Percentiles rank a stretch among this genome's conserved stretches.
Evolutionary conservation across 768 basidiomycete genomes (phyloP).

Genomic region (Lepiota brunneoincarnata): DNA sequence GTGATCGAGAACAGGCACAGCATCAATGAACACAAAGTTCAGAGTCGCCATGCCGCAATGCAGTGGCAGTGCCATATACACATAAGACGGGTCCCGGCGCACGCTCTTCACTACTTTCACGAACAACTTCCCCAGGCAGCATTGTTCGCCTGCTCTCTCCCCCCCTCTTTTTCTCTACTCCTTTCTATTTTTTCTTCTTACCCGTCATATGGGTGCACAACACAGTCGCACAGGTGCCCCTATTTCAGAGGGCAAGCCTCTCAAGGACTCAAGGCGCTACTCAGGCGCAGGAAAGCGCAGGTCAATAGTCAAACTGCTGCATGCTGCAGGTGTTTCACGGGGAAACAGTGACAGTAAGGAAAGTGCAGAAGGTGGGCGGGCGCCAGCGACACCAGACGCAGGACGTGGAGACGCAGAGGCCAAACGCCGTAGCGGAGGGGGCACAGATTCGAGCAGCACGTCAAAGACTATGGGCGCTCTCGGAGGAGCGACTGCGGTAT

Average conservation of each 20-base stretch:
- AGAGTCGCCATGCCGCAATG: too few relatives aligned
- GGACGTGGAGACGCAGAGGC: background rate
- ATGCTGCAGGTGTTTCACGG: background rate
- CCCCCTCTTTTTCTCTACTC: background rate
- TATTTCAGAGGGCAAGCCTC: constrained; percentile 14
- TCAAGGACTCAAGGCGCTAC: constrained; percentile 19
- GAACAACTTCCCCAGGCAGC: too few relatives aligned
- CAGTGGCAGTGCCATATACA: constrained; percentile 12
- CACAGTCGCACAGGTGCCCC: constrained; percentile 24
- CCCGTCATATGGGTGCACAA: constrained; percentile 31
- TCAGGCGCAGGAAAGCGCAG: constrained; percentile 22
- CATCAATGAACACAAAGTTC: too few relatives aligned
- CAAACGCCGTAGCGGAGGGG: too few relatives aligned
- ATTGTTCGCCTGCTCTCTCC: background rate
- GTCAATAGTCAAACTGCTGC: constrained; percentile 14
- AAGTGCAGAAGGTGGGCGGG: too few relatives aligned
- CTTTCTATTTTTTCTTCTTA: background rate
- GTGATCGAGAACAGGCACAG: too few relatives aligned
- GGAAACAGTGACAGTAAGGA: constrained; percentile 1
- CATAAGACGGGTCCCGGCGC: background rate
- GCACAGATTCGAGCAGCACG: constrained; percentile 13
- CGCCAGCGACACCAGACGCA: background rate
- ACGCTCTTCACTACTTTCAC: background rate
- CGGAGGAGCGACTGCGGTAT: constrained; percentile 3
- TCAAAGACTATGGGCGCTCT: constrained; percentile 5